A percentile compares a stretch with the other conserved stretches of the same genome.
Evolutionary conservation across 2,329 filamentous ascomycete genomes (phyloP).

Genomic region (Arthrobotrys sinensis): DNA sequence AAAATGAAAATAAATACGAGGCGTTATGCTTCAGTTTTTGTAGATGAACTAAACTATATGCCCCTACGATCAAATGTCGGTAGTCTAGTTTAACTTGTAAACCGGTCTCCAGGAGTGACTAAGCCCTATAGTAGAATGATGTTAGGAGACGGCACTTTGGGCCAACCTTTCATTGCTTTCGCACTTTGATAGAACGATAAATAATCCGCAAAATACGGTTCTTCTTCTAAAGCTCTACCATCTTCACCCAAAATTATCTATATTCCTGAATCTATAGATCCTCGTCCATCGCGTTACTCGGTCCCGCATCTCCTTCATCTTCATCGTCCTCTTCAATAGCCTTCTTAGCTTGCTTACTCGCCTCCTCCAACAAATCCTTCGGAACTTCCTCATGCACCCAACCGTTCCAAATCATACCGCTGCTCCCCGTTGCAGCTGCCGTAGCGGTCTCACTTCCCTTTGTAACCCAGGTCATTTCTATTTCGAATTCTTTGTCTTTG

Average conservation of each 20-base stretch:
- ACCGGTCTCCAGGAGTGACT: neutral
- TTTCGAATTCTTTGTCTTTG: constrained; percentile 99
- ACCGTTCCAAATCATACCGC: constrained; percentile 70
- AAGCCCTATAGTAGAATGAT: neutral
- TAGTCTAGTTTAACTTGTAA: too few relatives aligned
- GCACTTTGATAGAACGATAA: neutral
- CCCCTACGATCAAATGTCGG: too few relatives aligned
- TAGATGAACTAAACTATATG: neutral
- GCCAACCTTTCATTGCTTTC: constrained; percentile 4
- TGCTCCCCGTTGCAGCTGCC: constrained; percentile 51
- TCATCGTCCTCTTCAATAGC: constrained; percentile 87
- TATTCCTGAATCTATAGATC: constrained; percentile 68
- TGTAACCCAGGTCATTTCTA: constrained; percentile 99
- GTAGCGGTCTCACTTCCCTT: constrained; percentile 82
- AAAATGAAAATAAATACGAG: constrained; percentile 9
- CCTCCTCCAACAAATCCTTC: constrained; percentile 89
- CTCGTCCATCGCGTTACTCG: constrained; percentile 83
- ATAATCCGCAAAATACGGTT: neutral
- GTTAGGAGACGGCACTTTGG: neutral
- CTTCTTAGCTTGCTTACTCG: constrained; percentile 92
- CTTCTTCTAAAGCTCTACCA: neutral
- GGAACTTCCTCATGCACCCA: constrained; percentile 94
- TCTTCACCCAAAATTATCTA: neutral
- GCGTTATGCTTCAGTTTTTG: neutral
- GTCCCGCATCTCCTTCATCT: constrained; percentile 73